Evolutionary conservation across 208 protist species (phyloP).

Genomic region (Angomonas deanei): DNA sequence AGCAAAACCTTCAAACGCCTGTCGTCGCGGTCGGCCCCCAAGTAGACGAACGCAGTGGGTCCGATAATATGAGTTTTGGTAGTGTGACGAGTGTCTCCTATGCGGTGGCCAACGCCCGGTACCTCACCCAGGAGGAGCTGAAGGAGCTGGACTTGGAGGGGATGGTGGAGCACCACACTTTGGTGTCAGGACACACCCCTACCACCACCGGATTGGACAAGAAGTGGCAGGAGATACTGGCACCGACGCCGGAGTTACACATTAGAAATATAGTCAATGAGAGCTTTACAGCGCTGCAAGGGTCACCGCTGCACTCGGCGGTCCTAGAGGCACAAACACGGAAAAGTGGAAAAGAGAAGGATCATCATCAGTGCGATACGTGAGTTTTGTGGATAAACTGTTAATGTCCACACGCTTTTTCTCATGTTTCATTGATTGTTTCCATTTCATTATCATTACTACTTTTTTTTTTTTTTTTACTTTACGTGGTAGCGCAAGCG

Average conservation of each 20-base stretch:
- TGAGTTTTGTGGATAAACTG: no score
- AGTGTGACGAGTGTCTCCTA: conserved; percentile 5
- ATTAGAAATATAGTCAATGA: conserved; percentile 3
- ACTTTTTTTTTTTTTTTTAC: neutral
- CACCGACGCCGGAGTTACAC: neutral
- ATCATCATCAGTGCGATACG: no score
- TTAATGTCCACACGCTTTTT: neutral
- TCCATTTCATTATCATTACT: neutral
- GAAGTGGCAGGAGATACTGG: neutral
- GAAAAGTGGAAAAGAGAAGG: neutral
- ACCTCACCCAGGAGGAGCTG: conserved; percentile 8
- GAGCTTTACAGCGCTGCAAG: neutral
- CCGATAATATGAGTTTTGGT: neutral
- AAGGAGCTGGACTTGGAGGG: neutral
- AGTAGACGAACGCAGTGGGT: neutral
- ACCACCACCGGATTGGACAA: neutral
- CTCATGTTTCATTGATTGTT: neutral
- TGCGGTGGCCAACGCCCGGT: conserved; percentile 3
- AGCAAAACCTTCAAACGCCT: conserved; percentile 2
- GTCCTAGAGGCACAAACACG: neutral
- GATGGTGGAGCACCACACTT: conserved; percentile 7
- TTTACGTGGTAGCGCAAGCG: neutral
- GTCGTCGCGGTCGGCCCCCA: neutral
- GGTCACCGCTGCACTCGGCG: neutral
- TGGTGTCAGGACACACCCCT: neutral